phyloP scores from a whole-genome alignment of 1,284 basidiomycete species.

The Pholiota adiposa region DNA sequence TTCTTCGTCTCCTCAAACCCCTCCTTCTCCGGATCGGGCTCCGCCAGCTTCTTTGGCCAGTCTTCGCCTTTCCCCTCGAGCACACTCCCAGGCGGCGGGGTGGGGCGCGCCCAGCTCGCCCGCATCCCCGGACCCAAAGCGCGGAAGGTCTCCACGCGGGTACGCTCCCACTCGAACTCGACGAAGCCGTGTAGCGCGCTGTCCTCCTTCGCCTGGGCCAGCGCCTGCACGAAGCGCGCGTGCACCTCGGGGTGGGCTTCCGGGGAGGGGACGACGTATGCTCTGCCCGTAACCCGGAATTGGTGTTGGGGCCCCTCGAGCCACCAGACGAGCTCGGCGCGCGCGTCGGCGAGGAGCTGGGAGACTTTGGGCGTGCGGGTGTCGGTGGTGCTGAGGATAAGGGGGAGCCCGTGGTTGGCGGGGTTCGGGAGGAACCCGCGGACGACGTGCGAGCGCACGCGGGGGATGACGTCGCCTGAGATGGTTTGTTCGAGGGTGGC shows the following conservation, averaged over 20 bases:
- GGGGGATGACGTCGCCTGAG: slow-evolving; percentile 39
- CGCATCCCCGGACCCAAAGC: slow-evolving; percentile 59
- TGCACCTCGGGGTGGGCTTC: slow-evolving; percentile 33
- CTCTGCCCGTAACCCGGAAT: slow-evolving; percentile 57
- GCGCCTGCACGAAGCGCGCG: slow-evolving; percentile 32
- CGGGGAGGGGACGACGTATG: slow-evolving; percentile 49
- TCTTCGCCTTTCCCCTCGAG: slow-evolving; percentile 54
- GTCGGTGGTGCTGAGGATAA: slow-evolving; percentile 65
- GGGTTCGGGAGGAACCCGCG: slow-evolving; percentile 53
- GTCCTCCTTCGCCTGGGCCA: slow-evolving; percentile 24
- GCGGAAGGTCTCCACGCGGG: slow-evolving; percentile 57
- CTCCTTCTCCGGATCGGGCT: slow-evolving; percentile 37
- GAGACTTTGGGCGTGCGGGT: slow-evolving; percentile 61
- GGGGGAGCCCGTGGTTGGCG: slow-evolving; percentile 44
- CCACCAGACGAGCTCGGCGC: slow-evolving; percentile 66
- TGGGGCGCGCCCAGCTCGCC: slow-evolving; percentile 66
- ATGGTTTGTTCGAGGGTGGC: slow-evolving; percentile 53
- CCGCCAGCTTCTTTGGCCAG: slow-evolving; percentile 52
- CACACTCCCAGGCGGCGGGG: slow-evolving; percentile 55
- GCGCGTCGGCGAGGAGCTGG: slow-evolving; percentile 48
- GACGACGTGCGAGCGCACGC: slow-evolving; percentile 64
- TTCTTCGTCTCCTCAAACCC: slow-evolving; percentile 41
- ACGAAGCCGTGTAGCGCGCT: slow-evolving; percentile 41
- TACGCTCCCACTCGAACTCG: slow-evolving; percentile 65
- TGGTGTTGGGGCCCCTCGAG: slow-evolving; percentile 58